Evolutionary conservation across 2,329 filamentous ascomycete genomes (phyloP).

Genomic region (Tolypocladium paradoxum): DNA sequence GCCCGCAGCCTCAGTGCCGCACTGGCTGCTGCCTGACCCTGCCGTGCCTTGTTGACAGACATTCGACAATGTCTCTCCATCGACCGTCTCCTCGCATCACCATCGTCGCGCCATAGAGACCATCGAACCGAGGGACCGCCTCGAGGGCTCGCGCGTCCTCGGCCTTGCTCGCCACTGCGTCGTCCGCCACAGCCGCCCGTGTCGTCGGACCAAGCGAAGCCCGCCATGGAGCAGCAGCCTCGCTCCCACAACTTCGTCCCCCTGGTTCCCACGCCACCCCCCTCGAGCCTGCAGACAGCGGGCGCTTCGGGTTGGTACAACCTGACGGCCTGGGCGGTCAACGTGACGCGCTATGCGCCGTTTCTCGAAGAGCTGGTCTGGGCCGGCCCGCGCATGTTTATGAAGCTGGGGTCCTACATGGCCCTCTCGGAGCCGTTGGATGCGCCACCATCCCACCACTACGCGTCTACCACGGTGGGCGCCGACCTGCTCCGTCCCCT

Average conservation of each 20-base stretch:
- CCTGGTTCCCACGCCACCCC: conserved; percentile 4
- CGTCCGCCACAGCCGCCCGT: not conserved
- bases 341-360: conserved; percentile 49
- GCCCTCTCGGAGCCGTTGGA: conserved; percentile 50
- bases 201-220: not conserved
- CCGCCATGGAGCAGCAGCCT: conserved; percentile 2
- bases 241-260: not conserved
- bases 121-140: not conserved
- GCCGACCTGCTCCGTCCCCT: conserved; percentile 11
- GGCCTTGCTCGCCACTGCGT: not conserved
- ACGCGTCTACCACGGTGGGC: conserved; percentile 10
- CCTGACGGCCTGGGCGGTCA: conserved; percentile 45
- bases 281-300: conserved; percentile 9
- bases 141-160: not conserved
- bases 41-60: not conserved
- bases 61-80: not conserved
- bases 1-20: not conserved
- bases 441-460: conserved; percentile 19
- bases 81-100: not conserved
- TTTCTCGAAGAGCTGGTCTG: conserved; percentile 58
- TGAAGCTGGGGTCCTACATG: conserved; percentile 55
- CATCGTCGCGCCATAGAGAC: not conserved
- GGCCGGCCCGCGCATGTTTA: conserved; percentile 60
- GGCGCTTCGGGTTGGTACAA: conserved; percentile 33
- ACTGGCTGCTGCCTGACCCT: not conserved